Evolutionary conservation across 345 rosid genomes (phyloP), one percentile per base, ranked within the genome.

Genomic region (Aquilaria sinensis): DNA sequence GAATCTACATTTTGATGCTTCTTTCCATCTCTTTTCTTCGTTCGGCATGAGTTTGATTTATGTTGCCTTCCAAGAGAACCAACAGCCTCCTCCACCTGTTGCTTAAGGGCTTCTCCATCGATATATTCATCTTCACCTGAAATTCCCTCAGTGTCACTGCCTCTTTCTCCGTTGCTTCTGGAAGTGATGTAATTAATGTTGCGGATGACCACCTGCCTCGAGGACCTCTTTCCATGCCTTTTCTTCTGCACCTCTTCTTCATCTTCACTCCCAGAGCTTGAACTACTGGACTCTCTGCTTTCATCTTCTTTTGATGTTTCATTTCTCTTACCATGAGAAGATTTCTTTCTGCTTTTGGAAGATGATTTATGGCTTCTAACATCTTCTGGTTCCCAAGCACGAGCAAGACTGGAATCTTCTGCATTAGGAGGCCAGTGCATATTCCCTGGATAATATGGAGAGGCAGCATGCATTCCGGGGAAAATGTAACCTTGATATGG

Each of bases 101-200:
- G 87, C 76, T 84, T 89, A 63, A 92, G 78, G 59, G 85, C 77
- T 60, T 86, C 77, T 60, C 85, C 94, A 66, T 81, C 81, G 62
- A 83, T 75, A 70, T 75, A 80, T 41, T 77, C 93, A 54, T 76
- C 90, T 53, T 82, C 92, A 30, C 83, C 88, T 16, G 81, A 83
- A 56, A 78, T 81, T 48, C 74, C 87, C 57, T 85, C 89, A 0
- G 89, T 83, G 53, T 64, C 56, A 34, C 81, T 77, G 31, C 61
- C 83, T 51, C 63, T 84, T 14, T 77, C 83, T 67, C 86, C 94
- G 65, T 88, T 85, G 66, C 84, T 83, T 74, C 78, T 81, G 2
- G 97, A 90, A 63, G 99, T 82, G 51, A 94, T 88, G 76, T 94
- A 94, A 73, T 94, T 94, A 61, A 94, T 94, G 69, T 94, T 94